Base-by-base conservation (phyloP, 805 yeast species). In the Dipodascus albidus region DNA sequence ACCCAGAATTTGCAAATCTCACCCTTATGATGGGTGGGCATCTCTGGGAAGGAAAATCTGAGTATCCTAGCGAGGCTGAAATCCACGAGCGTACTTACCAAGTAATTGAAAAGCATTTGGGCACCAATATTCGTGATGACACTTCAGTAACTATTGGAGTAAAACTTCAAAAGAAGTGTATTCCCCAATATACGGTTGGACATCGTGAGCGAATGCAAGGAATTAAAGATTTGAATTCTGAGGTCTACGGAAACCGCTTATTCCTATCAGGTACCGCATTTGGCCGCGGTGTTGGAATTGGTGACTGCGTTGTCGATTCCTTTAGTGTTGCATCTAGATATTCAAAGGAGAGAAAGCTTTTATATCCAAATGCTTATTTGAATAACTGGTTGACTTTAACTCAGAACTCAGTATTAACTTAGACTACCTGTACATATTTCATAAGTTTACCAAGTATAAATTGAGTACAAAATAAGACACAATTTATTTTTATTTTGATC, bases 11-110 rank as follows among this genome's bases (percentile, higher is more conserved):
- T 59, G 79, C 88, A 3, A 87, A 85, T 60, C 64, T 90, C 53
- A 93, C 99, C 0, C 76, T 87, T 23, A 91, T 91, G 97, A 70
- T 89, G 60, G 97, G 97, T 2, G 97, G 97, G 0, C 87, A 85
- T 61, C 74, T 68, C 53, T 74, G 79, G 71, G 56, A 56, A 15
- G 56, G 53, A 15, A 55, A 66, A 24, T 51, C 65, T 31, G 70
- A 67, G 51, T 65, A 57, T 22, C 62, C 63, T 20, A 54, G 57
- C 17, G 55, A 58, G 8, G 57, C 55, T 21, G 63, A 65, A 48
- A 63, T 69, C 20, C 35, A 62, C 2, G 49, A 53, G 2, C 57
- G 65, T 2, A 75, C 77, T 1, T 65, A 71, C 27, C 55, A 59
- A 3, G 76, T 73, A 2, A 62, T 82, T 14, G 55, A 62, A 52